phyloP scores from a whole-genome alignment of 148 eudicot genomes.

The Drosera capensis region DNA sequence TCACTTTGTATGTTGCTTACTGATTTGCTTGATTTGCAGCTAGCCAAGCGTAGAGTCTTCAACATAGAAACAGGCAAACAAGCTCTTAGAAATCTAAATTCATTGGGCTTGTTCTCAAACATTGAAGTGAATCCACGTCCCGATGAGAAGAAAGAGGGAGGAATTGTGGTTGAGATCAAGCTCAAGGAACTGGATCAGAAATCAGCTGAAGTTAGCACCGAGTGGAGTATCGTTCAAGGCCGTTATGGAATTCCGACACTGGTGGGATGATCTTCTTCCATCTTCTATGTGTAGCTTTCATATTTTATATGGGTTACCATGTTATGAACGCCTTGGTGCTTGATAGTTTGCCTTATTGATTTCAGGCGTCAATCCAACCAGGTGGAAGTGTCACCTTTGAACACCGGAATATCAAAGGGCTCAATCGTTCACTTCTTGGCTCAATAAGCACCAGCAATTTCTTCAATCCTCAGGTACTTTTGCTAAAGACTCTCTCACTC shows the following conservation, averaged over 20 bases:
- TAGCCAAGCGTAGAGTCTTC: too few species aligned
- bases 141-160: slow-evolving; percentile 90
- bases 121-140: slow-evolving; percentile 91
- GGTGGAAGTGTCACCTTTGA: slow-evolving; percentile 93
- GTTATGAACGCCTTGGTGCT: background rate
- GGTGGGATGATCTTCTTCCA: slow-evolving; percentile 25
- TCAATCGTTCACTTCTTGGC: slow-evolving; percentile 82
- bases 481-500: background rate
- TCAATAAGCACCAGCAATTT: slow-evolving; percentile 91
- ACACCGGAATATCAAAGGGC: slow-evolving; percentile 78
- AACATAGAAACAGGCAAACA: slow-evolving; percentile 93
- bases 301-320: background rate
- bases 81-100: slow-evolving; percentile 82
- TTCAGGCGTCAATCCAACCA: slow-evolving; percentile 92
- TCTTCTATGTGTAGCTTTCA: background rate
- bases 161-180: slow-evolving; percentile 85
- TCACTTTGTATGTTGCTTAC: too few species aligned
- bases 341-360: slow-evolving; percentile 4
- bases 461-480: slow-evolving; percentile 79
- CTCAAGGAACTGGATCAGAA: slow-evolving; percentile 85
- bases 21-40: too few species aligned
- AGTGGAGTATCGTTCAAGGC: slow-evolving; percentile 95
- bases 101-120: slow-evolving; percentile 78
- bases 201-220: slow-evolving; percentile 88
- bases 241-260: slow-evolving; percentile 87